Evolutionary conservation across 805 yeast species (phyloP).

Genomic region (Lachancea thermotolerans): DNA sequence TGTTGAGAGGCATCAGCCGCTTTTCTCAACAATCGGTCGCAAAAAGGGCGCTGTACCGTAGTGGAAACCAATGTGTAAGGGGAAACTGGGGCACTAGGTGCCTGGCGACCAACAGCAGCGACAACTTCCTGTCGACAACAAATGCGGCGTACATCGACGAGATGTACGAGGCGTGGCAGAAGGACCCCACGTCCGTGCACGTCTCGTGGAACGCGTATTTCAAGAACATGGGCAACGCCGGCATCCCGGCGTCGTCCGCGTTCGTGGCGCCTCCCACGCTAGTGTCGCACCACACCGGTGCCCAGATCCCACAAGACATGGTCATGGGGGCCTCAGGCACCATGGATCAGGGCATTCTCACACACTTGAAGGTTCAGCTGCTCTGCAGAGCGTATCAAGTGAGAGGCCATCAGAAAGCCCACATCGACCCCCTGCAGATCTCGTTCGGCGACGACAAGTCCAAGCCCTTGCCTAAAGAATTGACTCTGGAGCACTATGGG

Average conservation of each 20-base stretch:
- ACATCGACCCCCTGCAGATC: constrained; percentile 90
- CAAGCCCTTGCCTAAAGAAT: constrained; percentile 65
- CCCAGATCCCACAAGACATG: constrained; percentile 46
- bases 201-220: constrained; percentile 96
- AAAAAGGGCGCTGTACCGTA: constrained; percentile 9
- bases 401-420: constrained; percentile 94
- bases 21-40: constrained; percentile 6
- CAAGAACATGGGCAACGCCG: constrained; percentile 73
- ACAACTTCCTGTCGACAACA: constrained; percentile 74
- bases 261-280: constrained; percentile 89
- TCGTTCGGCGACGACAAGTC: constrained; percentile 64
- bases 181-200: constrained; percentile 88
- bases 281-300: constrained; percentile 70
- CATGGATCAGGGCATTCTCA: constrained; percentile 60
- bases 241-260: constrained; percentile 66
- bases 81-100: background rate
- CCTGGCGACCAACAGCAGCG: constrained; percentile 28
- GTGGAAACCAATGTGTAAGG: background rate
- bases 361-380: constrained; percentile 91
- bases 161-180: constrained; percentile 92
- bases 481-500: constrained; percentile 87
- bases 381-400: constrained; percentile 98
- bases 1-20: constrained; percentile 7
- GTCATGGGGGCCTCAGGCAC: constrained; percentile 39
- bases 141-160: constrained; percentile 93